These are phyloP conservation scores for Coelastrella sp. DNA, from an alignment of 139 green algal genomes.

Conservation along the genomic window DNA sequence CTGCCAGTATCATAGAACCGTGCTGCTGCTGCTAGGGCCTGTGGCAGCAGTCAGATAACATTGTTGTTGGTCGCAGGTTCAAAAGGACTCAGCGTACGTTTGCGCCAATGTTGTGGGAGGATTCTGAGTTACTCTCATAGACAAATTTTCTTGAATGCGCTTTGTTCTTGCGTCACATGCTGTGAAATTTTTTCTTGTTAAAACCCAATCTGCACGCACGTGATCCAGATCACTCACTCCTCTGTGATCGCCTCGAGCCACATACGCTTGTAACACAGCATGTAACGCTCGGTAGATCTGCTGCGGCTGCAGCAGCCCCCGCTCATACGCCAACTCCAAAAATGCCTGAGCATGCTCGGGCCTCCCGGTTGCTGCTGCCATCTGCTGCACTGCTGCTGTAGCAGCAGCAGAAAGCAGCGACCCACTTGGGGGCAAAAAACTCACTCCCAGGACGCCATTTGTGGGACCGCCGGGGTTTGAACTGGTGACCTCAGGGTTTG, in stretches of 20 bases:
- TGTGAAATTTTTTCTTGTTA: too few relatives aligned
- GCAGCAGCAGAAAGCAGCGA: constrained; percentile 16
- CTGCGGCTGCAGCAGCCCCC: background rate
- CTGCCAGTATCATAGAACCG: constrained; percentile 19
- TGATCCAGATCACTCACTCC: background rate
- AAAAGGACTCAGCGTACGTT: too few relatives aligned
- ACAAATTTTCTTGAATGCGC: too few relatives aligned
- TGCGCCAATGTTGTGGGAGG: too few relatives aligned
- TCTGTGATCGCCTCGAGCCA: background rate
- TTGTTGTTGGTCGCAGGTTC: background rate
- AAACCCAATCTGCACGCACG: too few relatives aligned
- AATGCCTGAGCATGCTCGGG: constrained; percentile 27
- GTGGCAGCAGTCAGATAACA: background rate
- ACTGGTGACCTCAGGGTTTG: background rate
- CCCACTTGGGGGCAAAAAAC: background rate
- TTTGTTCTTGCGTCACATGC: too few relatives aligned
- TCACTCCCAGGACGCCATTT: background rate
- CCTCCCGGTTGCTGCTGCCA: constrained; percentile 10
- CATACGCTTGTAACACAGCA: constrained; percentile 32
- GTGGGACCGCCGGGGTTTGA: background rate
- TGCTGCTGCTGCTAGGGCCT: constrained; percentile 28
- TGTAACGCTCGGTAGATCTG: constrained; percentile 1
- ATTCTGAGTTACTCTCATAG: too few relatives aligned
- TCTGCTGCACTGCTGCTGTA: constrained; percentile 9
- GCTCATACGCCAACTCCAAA: background rate